Evolutionary conservation across 2,329 filamentous ascomycete species (phyloP).

Genomic region (Xylogone sp.): DNA sequence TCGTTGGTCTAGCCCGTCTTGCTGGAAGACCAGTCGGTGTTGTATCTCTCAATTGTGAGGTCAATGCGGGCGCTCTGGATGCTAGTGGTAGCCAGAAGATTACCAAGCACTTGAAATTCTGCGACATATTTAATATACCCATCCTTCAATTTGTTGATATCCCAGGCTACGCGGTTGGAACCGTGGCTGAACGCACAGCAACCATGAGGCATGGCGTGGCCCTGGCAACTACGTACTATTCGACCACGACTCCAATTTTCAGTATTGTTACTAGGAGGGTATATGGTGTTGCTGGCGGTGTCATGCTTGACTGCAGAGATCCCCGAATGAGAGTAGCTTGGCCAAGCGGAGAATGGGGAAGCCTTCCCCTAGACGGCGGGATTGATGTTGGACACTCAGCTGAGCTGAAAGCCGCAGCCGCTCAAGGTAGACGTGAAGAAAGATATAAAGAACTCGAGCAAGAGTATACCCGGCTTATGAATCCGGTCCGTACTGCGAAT

Average conservation of each 20-base stretch:
- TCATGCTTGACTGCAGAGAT: slow-evolving; percentile 61
- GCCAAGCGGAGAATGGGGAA: slow-evolving; percentile 61
- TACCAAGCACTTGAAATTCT: slow-evolving; percentile 56
- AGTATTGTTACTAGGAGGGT: slow-evolving; percentile 57
- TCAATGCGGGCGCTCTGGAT: slow-evolving; percentile 58
- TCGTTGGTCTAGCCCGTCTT: slow-evolving; percentile 56
- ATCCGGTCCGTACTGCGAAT: slow-evolving; percentile 60
- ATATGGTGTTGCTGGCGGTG: slow-evolving; percentile 60
- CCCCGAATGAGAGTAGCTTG: slow-evolving; percentile 59
- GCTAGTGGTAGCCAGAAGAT: slow-evolving; percentile 58
- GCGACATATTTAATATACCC: slow-evolving; percentile 63
- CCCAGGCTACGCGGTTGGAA: slow-evolving; percentile 61
- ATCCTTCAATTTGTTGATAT: slow-evolving; percentile 61
- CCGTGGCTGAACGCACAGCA: slow-evolving; percentile 56
- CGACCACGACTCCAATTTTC: slow-evolving; percentile 60
- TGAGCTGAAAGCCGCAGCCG: slow-evolving; percentile 53
- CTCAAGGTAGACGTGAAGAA: slow-evolving; percentile 43
- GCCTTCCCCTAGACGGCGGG: slow-evolving; percentile 57
- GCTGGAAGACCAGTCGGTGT: slow-evolving; percentile 55
- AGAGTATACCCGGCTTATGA: slow-evolving; percentile 59
- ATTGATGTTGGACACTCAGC: slow-evolving; percentile 61
- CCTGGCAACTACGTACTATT: slow-evolving; percentile 58
- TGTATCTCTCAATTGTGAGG: slow-evolving; percentile 57
- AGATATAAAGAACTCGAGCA: slow-evolving; percentile 54
- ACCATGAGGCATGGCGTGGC: slow-evolving; percentile 63